A percentile compares a stretch with the other conserved stretches of the same genome.
These are phyloP conservation scores for Fallopia convolvulus DNA, from an alignment of 148 eudicot genomes.

Conservation along the genomic window DNA sequence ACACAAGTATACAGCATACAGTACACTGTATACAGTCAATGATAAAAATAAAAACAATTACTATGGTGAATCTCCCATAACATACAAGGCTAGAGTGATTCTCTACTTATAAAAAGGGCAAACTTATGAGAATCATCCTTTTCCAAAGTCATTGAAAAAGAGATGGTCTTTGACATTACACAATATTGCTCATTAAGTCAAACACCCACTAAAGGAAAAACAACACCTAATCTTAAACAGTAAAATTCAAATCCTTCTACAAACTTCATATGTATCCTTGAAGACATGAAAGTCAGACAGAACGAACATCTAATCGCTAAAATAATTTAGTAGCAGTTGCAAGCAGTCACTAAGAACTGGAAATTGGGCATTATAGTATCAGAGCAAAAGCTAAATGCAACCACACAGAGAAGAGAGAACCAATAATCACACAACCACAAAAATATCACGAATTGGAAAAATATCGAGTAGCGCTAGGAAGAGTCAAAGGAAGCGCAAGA, in stretches of 20 bases:
- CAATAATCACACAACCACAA: neutral
- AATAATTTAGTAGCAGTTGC: neutral
- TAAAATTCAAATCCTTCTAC: neutral
- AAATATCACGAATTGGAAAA: neutral
- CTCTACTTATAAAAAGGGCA: neutral
- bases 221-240: neutral
- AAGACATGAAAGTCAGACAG: neutral
- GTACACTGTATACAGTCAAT: neutral
- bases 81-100: neutral
- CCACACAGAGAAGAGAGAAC: neutral
- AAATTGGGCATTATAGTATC: neutral
- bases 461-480: neutral
- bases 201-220: neutral
- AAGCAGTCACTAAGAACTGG: neutral
- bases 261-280: neutral
- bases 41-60: neutral
- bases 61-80: neutral
- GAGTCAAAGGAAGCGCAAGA: neutral
- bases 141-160: neutral
- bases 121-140: neutral
- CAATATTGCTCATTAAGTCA: neutral
- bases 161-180: neutral
- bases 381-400: slow-evolving; percentile 1
- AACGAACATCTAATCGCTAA: neutral
- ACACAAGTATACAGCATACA: neutral